A percentile compares a stretch with the other conserved stretches of the same genome.
These are phyloP conservation scores for Coprinopsis marcescibilis DNA, from an alignment of 768 basidiomycete genomes.

Conservation along the genomic window DNA sequence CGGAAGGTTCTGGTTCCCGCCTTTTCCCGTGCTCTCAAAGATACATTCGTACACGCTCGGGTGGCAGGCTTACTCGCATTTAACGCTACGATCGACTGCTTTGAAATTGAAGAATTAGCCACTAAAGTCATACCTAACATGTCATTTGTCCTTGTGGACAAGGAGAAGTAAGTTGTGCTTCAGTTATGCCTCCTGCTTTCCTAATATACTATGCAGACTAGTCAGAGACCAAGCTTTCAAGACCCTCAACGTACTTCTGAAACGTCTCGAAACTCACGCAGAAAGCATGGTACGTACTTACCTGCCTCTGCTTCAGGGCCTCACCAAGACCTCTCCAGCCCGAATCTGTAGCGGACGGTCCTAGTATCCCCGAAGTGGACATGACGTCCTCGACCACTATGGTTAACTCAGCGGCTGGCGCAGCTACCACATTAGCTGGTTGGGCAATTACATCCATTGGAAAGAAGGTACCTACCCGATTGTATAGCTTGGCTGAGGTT, in stretches of 20 bases:
- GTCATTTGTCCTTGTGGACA: conserved; percentile 75
- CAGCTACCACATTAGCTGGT: conserved; percentile 86
- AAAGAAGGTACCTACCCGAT: conserved; percentile 54
- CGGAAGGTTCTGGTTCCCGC: conserved; percentile 97
- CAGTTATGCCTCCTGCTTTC: not conserved
- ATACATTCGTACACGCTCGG: conserved; percentile 86
- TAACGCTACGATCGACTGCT: conserved; percentile 90
- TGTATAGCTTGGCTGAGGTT: not conserved
- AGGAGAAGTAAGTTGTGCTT: conserved; percentile 70
- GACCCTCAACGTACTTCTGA: conserved; percentile 82
- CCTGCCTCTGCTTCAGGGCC: not conserved
- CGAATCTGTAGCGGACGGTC: conserved; percentile 30
- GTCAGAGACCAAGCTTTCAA: conserved; percentile 97
- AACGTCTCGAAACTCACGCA: conserved; percentile 74
- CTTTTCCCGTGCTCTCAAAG: conserved; percentile 84
- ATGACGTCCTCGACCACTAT: conserved; percentile 35
- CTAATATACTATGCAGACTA: conserved; percentile 40
- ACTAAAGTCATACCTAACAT: conserved; percentile 86
- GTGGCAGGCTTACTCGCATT: conserved; percentile 94
- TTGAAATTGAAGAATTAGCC: conserved; percentile 83
- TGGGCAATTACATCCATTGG: conserved; percentile 94
- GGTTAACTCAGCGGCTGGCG: conserved; percentile 84
- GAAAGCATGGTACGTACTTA: conserved; percentile 63
- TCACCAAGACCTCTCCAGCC: conserved; percentile 22
- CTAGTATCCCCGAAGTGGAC: conserved; percentile 10